phyloP scores from a whole-genome alignment of 2,329 filamentous ascomycete genomes.

The Fusarium sp. region DNA sequence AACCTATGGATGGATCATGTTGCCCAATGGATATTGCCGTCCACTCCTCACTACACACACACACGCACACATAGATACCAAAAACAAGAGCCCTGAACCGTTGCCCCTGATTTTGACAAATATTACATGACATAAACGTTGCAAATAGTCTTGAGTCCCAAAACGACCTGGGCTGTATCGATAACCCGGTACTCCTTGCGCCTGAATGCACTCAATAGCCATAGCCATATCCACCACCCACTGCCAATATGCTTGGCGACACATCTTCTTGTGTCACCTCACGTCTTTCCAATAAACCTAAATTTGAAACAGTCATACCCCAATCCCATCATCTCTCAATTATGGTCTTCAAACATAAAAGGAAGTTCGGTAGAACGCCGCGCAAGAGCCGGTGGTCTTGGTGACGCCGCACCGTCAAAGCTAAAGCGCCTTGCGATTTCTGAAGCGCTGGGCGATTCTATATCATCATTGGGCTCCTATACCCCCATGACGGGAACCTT shows the following conservation, averaged over 20 bases:
- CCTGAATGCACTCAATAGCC: slow-evolving; percentile 38
- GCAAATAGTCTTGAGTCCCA: slow-evolving; percentile 28
- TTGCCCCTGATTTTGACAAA: slow-evolving; percentile 34
- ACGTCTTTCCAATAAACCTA: slow-evolving; percentile 23
- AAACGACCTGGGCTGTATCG: slow-evolving; percentile 27
- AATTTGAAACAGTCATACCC: slow-evolving; percentile 14
- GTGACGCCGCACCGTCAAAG: slow-evolving; percentile 29
- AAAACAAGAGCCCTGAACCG: slow-evolving; percentile 26
- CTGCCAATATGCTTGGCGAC: slow-evolving; percentile 8
- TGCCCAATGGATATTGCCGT: slow-evolving; percentile 30
- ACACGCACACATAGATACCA: slow-evolving; percentile 30
- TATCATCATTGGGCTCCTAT: slow-evolving; percentile 44
- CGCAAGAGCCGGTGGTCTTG: slow-evolving; percentile 14
- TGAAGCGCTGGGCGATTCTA: slow-evolving; percentile 7
- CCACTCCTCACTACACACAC: slow-evolving; percentile 6
- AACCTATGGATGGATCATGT: slow-evolving; percentile 43
- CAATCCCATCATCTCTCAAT: slow-evolving; percentile 12
- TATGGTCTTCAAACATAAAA: slow-evolving; percentile 31
- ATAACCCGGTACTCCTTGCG: slow-evolving; percentile 45
- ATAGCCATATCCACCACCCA: slow-evolving; percentile 3
- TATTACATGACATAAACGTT: slow-evolving; percentile 41
- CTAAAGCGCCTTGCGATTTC: slow-evolving; percentile 15
- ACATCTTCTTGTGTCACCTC: neutral
- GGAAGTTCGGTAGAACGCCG: slow-evolving; percentile 32
- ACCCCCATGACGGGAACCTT: slow-evolving; percentile 61